Evolutionary conservation across 225 moss, liverwort and hornwort genomes (phyloP).

Genomic region (Marchantia polymorpha): DNA sequence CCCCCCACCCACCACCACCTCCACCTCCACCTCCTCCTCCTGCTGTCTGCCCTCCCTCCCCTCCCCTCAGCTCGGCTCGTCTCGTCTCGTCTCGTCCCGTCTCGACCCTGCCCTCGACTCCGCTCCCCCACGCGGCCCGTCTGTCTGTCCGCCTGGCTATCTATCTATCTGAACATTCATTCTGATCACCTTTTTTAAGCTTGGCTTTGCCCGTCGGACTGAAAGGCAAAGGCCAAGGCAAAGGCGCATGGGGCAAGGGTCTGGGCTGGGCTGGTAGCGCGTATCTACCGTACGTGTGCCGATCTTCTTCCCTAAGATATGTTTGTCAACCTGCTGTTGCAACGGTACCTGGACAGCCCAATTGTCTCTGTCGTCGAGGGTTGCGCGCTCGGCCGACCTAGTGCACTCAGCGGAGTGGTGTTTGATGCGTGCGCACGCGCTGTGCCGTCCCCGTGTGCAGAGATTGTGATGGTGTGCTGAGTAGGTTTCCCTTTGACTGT

Average conservation of each 20-base stretch:
- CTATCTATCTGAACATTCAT: conserved; percentile 1
- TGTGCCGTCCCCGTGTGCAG: background rate
- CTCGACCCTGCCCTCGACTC: background rate
- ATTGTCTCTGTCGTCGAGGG: background rate
- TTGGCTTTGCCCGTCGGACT: background rate
- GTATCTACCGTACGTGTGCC: background rate
- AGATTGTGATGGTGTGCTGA: conserved; percentile 14
- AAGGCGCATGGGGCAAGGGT: too few relatives aligned
- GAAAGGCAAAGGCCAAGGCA: background rate
- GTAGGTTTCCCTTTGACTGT: conserved; percentile 5
- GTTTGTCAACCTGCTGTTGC: background rate
- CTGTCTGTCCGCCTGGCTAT: background rate
- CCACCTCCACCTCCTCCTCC: too few relatives aligned
- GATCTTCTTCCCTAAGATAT: background rate
- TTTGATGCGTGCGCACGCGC: background rate
- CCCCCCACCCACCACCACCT: too few relatives aligned
- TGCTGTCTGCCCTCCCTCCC: background rate
- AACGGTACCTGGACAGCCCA: conserved; percentile 1
- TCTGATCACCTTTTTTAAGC: background rate
- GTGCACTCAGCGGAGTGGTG: background rate
- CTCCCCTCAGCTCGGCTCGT: background rate
- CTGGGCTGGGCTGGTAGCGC: background rate
- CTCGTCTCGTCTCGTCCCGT: background rate
- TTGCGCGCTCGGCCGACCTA: background rate
- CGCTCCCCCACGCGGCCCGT: background rate